Evolutionary conservation across 139 green algal genomes (phyloP), one percentile per base, ranked within the genome.

Genomic region (Trebouxia sp.): DNA sequence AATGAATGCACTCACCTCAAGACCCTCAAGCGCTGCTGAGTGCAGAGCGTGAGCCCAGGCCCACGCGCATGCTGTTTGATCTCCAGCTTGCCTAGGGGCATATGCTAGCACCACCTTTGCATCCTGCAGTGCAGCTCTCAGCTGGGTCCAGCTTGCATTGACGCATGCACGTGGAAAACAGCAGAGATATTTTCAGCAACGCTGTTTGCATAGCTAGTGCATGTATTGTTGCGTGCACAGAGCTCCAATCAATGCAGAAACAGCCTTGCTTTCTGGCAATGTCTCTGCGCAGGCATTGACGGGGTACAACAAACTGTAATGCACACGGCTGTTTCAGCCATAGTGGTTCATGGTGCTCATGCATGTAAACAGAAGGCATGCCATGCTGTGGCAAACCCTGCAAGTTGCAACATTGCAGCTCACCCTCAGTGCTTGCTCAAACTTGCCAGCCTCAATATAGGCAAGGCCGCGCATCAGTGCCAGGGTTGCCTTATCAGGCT

Each of bases 21-120:
- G 53, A 8, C 58, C 74, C 50, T 91, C 87, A 11, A 83, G 58
- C 24, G 74, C 77, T 0, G 42, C 35, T 22, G 83, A 83, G 11
- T 81, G 65, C 38, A 87, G 56, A 0, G 70, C 53, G 47, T 84
- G 76, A 24, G 80, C 87, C 3, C 75, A 78, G 14, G 87, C 32
- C 83, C 83, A 88, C 20, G n/a, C 66, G 39, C 81, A 83, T 6
- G 15, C 28, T 32, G 32, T 35, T 6, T 45, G 32, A 11, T 43
- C 22, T 5, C 56, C 72, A 20, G 76, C 42, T 7, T 22, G 4
- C 43, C 66, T 51, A 6, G 80, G 80, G 15, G 37, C 80, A 48
- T 84, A 84, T n/a, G 55, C 53, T 42, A 80, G 41, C 1, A 65
- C 80, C 30, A 76, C 48, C 32, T 39, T 43, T 10, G 70, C 39